Evolutionary conservation across 208 protist species (phyloP).

Genomic region (Leishmania mexicana): DNA sequence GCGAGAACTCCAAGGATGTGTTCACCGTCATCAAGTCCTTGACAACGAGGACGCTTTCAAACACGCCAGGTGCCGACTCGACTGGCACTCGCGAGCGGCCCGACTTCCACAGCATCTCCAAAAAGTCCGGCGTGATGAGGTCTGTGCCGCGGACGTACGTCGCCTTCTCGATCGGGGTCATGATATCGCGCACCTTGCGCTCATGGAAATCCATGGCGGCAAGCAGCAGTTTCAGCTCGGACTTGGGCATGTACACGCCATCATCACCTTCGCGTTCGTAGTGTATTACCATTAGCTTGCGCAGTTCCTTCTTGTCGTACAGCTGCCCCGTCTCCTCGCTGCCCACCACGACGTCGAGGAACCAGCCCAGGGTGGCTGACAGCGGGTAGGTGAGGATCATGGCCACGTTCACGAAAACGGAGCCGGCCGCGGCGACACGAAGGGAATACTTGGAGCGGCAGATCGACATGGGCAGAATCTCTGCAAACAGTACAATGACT

Average conservation of each 20-base stretch:
- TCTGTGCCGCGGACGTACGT: conserved; percentile 63
- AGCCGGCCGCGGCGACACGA: conserved; percentile 74
- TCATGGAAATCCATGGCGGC: conserved; percentile 92
- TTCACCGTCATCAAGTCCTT: conserved; percentile 78
- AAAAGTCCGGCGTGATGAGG: conserved; percentile 71
- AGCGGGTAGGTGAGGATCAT: conserved; percentile 84
- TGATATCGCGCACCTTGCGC: conserved; percentile 76
- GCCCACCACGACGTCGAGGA: conserved; percentile 81
- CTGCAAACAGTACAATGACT: conserved; percentile 85
- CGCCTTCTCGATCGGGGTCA: conserved; percentile 73
- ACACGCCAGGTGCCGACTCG: conserved; percentile 38
- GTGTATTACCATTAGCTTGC: conserved; percentile 88
- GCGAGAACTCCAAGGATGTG: conserved; percentile 22
- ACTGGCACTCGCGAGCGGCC: conserved; percentile 88
- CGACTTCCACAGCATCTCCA: conserved; percentile 79
- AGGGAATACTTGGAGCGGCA: conserved; percentile 91
- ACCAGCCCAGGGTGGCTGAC: conserved; percentile 67
- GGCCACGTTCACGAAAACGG: conserved; percentile 72
- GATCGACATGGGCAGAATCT: conserved; percentile 89
- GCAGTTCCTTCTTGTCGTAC: conserved; percentile 88
- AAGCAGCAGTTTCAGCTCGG: conserved; percentile 84
- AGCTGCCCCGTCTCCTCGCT: conserved; percentile 76
- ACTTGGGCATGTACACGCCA: conserved; percentile 52
- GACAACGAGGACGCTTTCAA: conserved; percentile 71
- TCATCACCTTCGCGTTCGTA: conserved; percentile 62